A percentile compares a stretch with the other conserved stretches of the same genome.
phyloP scores from a whole-genome alignment of 768 basidiomycete species.

The Gyrodon lividus region DNA sequence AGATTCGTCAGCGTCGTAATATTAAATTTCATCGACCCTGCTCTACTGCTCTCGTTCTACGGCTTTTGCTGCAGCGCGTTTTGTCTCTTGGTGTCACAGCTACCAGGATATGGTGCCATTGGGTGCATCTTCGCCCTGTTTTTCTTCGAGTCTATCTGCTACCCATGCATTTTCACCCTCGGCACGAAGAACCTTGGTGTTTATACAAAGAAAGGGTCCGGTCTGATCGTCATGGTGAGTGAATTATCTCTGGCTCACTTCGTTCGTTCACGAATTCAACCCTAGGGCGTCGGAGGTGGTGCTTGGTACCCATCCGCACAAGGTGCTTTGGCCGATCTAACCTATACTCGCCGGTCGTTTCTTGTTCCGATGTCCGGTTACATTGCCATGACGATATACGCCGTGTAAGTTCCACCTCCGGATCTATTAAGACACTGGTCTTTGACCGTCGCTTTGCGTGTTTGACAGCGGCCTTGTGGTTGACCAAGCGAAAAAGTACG shows the following conservation, averaged over 20 bases:
- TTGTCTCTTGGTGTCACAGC: constrained; percentile 47
- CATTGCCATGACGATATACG: constrained; percentile 55
- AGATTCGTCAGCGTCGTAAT: constrained; percentile 63
- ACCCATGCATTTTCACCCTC: constrained; percentile 66
- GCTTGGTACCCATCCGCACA: constrained; percentile 71
- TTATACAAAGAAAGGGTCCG: constrained; percentile 60
- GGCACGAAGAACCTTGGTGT: constrained; percentile 63
- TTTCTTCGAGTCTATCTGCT: constrained; percentile 78
- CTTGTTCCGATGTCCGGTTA: constrained; percentile 61
- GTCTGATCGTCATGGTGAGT: constrained; percentile 59
- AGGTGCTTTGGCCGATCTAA: constrained; percentile 49
- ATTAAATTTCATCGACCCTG: constrained; percentile 64
- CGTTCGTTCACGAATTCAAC: background rate
- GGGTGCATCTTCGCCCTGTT: constrained; percentile 63
- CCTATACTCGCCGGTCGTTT: constrained; percentile 54
- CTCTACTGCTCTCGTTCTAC: constrained; percentile 56
- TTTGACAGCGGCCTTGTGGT: constrained; percentile 49
- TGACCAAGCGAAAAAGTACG: constrained; percentile 45
- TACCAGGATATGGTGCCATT: constrained; percentile 54
- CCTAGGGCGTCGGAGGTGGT: constrained; percentile 57
- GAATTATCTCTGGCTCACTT: background rate
- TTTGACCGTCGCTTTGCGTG: background rate
- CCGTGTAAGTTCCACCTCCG: constrained; percentile 40
- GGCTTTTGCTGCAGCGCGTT: constrained; percentile 52
- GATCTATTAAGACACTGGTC: background rate